Evolutionary conservation across 2,329 filamentous ascomycete genomes (phyloP).

Genomic region (Byssochlamys sp.): DNA sequence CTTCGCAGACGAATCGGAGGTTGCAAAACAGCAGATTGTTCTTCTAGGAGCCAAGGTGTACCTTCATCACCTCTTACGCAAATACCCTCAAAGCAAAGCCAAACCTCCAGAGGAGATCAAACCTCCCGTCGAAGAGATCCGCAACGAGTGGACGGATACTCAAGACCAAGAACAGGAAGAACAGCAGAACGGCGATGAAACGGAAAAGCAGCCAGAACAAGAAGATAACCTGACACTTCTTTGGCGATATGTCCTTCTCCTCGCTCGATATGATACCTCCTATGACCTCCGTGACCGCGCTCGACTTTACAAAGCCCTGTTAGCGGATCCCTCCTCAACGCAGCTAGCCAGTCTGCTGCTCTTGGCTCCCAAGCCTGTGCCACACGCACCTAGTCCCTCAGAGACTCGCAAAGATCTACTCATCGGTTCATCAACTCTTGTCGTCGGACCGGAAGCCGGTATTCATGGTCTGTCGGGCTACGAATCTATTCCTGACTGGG

Average conservation of each 20-base stretch:
- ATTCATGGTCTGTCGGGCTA: slow-evolving; percentile 70
- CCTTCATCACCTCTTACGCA: slow-evolving; percentile 64
- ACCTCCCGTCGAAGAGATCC: slow-evolving; percentile 17
- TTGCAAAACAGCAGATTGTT: slow-evolving; percentile 82
- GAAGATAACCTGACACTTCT: slow-evolving; percentile 62
- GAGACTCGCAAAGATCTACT: slow-evolving; percentile 68
- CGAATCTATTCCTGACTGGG: slow-evolving; percentile 72
- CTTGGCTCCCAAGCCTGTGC: slow-evolving; percentile 85
- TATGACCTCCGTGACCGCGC: slow-evolving; percentile 90
- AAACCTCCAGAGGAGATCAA: slow-evolving; percentile 15
- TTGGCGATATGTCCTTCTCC: slow-evolving; percentile 74
- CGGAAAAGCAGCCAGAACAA: slow-evolving; percentile 15
- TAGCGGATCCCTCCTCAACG: slow-evolving; percentile 61
- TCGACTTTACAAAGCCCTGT: slow-evolving; percentile 74
- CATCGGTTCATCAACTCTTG: slow-evolving; percentile 75
- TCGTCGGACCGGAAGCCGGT: slow-evolving; percentile 67
- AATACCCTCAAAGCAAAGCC: slow-evolving; percentile 23
- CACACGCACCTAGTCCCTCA: slow-evolving; percentile 79
- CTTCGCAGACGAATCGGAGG: slow-evolving; percentile 73
- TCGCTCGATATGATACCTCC: slow-evolving; percentile 85
- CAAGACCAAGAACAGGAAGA: slow-evolving; percentile 16
- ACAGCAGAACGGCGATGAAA: slow-evolving; percentile 22
- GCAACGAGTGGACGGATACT: slow-evolving; percentile 24
- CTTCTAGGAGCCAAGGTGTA: slow-evolving; percentile 94
- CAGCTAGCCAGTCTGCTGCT: slow-evolving; percentile 85